Evolutionary conservation across 257 asterid species (phyloP), one percentile per base, ranked within the genome.

Genomic region (Cruciata laevipes): DNA sequence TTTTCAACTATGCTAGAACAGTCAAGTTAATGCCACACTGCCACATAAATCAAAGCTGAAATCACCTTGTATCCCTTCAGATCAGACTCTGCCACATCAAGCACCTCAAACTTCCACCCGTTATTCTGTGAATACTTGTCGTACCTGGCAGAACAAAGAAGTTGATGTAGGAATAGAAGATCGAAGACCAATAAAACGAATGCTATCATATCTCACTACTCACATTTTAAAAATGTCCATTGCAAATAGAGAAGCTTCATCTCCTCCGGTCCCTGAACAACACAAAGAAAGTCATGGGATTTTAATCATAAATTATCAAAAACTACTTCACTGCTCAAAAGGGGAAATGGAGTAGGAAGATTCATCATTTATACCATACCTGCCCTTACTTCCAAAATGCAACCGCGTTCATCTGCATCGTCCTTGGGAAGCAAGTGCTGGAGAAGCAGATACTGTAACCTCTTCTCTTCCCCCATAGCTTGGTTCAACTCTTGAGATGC

Each of bases 361-460:
- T 30, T 33, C 72, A 66, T 35, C 51, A 57, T 65, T 14, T 14
- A 65, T 33, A 68, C 35, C 27, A 62, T 81, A 89, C 98, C 98
- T 62, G 97, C 97, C 79, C 99, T 86, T 71, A 93, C 99, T 86
- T 93, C 99, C 81, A 93, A 83, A 75, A 93, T 93, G 82, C 91
- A 85, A 71, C 83, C 96, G 0, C 95, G 92, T 76, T 93, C 99
- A 70, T 93, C 97, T 7, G 95, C 97, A 71, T 88, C 99, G 79
- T 93, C 99, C 84, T 78, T 93, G 17, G 99, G 99, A 40, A 93
- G 79, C 77, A 93, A 77, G 35, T 95, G 75, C 78, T 87, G 88
- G 75, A 93, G 95, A 73, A 93, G 85, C 71, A 71, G 76, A 78
- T 65, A 65, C 68, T 78, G 95, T 63, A 90, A 76, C 75, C 80